phyloP scores from a whole-genome alignment of 2,329 filamentous ascomycete genomes.

The Domatiomyces catenatus region DNA sequence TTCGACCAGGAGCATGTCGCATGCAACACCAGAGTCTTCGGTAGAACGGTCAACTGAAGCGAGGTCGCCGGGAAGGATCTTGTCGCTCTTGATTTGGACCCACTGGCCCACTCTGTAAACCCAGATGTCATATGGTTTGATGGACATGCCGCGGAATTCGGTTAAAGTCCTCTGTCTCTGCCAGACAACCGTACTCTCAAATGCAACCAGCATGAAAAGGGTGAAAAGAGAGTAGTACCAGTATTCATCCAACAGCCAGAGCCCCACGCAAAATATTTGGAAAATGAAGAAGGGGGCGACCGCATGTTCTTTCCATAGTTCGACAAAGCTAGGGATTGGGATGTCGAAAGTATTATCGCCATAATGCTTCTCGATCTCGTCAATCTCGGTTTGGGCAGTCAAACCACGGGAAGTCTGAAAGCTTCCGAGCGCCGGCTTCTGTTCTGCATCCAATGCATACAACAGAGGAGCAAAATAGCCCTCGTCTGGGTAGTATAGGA shows the following conservation, averaged over 20 bases:
- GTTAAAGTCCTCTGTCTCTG: conserved; percentile 88
- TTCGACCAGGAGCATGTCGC: conserved; percentile 90
- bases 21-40: conserved; percentile 91
- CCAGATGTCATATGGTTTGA: conserved; percentile 93
- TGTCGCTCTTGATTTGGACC: conserved; percentile 77
- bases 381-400: conserved; percentile 56
- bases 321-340: conserved; percentile 84
- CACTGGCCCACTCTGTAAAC: conserved; percentile 79
- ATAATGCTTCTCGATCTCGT: conserved; percentile 77
- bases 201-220: conserved; percentile 92
- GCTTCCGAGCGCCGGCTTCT: conserved; percentile 59
- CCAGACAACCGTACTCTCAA: conserved; percentile 98
- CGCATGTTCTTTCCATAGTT: conserved; percentile 95
- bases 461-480: conserved; percentile 66
- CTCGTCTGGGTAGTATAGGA: conserved; percentile 60
- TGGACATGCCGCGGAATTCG: conserved; percentile 98
- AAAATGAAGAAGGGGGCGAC: conserved; percentile 99
- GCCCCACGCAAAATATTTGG: conserved; percentile 92
- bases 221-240: conserved; percentile 99
- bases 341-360: conserved; percentile 95
- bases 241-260: conserved; percentile 98
- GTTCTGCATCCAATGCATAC: conserved; percentile 72
- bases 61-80: conserved; percentile 80
- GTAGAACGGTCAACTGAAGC: conserved; percentile 87
- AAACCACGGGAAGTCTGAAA: conserved; percentile 75